Base-by-base conservation (phyloP, 345 rosid genomes). In the Pseudoturritis turrita region DNA sequence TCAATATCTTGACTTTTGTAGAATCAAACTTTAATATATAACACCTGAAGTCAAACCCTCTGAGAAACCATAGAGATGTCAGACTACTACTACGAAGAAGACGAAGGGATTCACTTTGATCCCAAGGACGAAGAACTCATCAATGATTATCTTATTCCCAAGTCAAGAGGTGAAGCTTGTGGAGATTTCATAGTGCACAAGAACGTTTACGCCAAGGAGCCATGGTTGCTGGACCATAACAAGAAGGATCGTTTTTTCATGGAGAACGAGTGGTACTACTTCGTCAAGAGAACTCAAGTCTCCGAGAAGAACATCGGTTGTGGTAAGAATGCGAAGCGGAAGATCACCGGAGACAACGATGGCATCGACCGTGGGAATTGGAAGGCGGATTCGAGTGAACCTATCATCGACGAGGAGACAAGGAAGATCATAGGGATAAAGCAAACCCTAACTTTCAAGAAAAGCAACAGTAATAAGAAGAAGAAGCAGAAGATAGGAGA, bases 201-300 rank as follows among this genome's bases (percentile, higher is more conserved):
- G 21, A 19, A 68, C 10, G 53, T 68, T 43, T 54, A 68, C 28
- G 40, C 41, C 13, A 29, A 19, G 15, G 63, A 68, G 39, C 63
- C 63, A 29, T 68, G 63, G 63, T 54, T 55, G 33, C n/a, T 68
- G 29, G 33, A 54, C 22, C 63, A 68, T 19, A 21, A 44, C 12
- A 7, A 3, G n/a, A n/a, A n/a, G 18, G 10, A 13, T 10, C 19
- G 11, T 18, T 17, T 55, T 55, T 56, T 68, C 29, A 31, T 3
- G 41, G 10, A 55, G 8, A 19, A 55, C 23, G 63, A 41, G 7
- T 54, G 44, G 33, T 68, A 54, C 29, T 68, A 68, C 7, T 55
- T 68, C 9, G 12, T 4, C 4, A 11, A 2, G 12, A 70, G 57
- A 6, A 35, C 56, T 35, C 47, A 57, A 12, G 23, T 46, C 37